These are phyloP conservation scores for Xanthoparmelia taractica DNA, from an alignment of 495 filamentous ascomycete species.

Conservation along the genomic window DNA sequence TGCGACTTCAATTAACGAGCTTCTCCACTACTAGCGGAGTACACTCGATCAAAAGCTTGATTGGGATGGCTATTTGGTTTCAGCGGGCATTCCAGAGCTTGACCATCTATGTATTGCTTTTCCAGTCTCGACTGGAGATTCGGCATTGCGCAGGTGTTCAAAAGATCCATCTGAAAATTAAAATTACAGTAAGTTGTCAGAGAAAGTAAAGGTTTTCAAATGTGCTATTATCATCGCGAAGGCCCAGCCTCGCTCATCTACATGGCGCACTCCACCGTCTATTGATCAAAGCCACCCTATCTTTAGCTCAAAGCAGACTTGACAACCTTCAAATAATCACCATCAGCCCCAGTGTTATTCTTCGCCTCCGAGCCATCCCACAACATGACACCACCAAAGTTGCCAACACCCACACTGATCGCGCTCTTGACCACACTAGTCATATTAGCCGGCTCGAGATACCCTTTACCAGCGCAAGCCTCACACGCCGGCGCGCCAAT, in stretches of 20 bases:
- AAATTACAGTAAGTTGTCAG: too few relatives aligned
- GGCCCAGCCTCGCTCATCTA: background rate
- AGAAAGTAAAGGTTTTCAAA: background rate
- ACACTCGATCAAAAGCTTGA: too few relatives aligned
- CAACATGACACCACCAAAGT: conserved; percentile 49
- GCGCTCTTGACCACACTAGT: conserved; percentile 26
- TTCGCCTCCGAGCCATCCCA: conserved; percentile 38
- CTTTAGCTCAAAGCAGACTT: conserved; percentile 4
- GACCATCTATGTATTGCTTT: too few relatives aligned
- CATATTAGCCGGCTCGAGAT: conserved; percentile 36
- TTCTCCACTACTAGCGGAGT: too few relatives aligned
- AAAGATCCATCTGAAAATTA: too few relatives aligned
- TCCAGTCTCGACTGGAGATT: too few relatives aligned
- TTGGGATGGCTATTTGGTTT: too few relatives aligned
- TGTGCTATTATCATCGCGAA: too few relatives aligned
- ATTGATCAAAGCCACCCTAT: too few relatives aligned
- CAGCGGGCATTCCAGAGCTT: too few relatives aligned
- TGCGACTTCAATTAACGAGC: too few relatives aligned
- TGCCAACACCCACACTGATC: conserved; percentile 22
- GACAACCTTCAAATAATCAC: conserved; percentile 5
- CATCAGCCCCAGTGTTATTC: conserved; percentile 18
- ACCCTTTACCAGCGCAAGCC: conserved; percentile 35
- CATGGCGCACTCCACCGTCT: background rate
- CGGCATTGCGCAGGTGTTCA: too few relatives aligned
- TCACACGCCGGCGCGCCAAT: conserved; percentile 40